Base-by-base conservation (phyloP, 139 green algal species). In the Diplosphaera chodatii region DNA sequence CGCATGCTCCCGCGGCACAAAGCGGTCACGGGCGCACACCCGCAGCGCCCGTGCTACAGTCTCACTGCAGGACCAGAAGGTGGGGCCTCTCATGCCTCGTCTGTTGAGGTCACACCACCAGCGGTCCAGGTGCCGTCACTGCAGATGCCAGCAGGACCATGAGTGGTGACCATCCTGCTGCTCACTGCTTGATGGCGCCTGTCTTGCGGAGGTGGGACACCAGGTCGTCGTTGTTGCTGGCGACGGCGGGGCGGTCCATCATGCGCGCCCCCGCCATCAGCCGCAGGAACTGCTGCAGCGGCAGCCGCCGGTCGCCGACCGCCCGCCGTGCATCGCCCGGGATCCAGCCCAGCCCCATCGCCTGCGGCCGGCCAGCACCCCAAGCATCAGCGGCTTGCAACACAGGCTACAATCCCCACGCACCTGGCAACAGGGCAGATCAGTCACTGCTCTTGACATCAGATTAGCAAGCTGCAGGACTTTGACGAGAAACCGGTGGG, bases 1-100 rank as follows among this genome's bases (percentile, higher is more conserved):
- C n/a, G n/a, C n/a, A n/a, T 92, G 79, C 21, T 32, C 64, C 0
- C 63, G 40, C 1, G 85, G 84, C 31, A 95, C 78, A 73, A 95
- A 94, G 18, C 74, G 32, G 32, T 85, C 81, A 0, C 89, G 77
- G 0, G 82, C 73, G 32, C 81, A 85, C 18, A 74, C 64, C 32
- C 80, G 69, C 77, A 94, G 80, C 25, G 89, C 85, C 5, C 64
- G 74, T 21, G 59, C 34, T 31, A 90, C 78, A 4, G 55, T 55
- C 0, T 88, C 78, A 32, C 85, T 92, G 84, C 74, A 71, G 21
- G 37, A 10, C n/a, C n/a, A n/a, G n/a, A n/a, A n/a, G n/a, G n/a
- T n/a, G n/a, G n/a, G n/a, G n/a, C n/a, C n/a, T n/a, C n/a, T n/a
- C n/a, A n/a, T n/a, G n/a, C n/a, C n/a, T n/a, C n/a, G n/a, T n/a